Conservation (phyloP, 371 early-diverging fungal species). For the Parasitella parasitica region DNA sequence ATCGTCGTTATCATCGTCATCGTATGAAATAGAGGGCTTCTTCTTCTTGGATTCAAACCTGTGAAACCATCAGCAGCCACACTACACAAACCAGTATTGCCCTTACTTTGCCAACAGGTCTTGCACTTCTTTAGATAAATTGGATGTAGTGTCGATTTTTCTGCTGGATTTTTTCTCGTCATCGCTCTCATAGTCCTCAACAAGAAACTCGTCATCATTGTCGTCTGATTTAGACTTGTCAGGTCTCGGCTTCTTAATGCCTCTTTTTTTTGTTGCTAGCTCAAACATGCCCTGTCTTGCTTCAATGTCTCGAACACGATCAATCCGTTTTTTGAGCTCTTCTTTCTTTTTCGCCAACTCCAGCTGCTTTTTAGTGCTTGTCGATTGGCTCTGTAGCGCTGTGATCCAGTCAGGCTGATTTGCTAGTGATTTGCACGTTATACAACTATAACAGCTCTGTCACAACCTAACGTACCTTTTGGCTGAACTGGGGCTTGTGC, state of each 20-base stretch:
- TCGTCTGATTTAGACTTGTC: not conserved
- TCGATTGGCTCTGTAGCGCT: conserved; percentile 23
- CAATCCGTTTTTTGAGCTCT: conserved; percentile 31
- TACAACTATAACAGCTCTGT: not conserved
- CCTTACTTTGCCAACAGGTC: conserved; percentile 53
- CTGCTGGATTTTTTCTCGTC: conserved; percentile 29
- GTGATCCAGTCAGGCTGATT: conserved; percentile 52
- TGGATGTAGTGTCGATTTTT: conserved; percentile 9
- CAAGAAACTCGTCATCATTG: conserved; percentile 54
- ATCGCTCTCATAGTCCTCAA: conserved; percentile 71
- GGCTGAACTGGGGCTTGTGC: not conserved
- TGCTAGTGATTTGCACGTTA: not conserved
- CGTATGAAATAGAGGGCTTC: conserved; percentile 3
- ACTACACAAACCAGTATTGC: not conserved
- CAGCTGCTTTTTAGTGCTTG: conserved; percentile 3
- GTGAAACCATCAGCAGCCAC: not conserved
- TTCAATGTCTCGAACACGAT: conserved; percentile 27
- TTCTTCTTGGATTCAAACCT: conserved; percentile 15
- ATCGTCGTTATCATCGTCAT: conserved; percentile 1
- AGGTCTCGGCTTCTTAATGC: conserved; percentile 3
- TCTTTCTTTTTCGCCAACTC: conserved; percentile 17
- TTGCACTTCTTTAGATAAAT: conserved; percentile 57
- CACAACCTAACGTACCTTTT: conserved; percentile 2
- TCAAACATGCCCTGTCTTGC: conserved; percentile 1
- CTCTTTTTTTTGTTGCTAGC: conserved; percentile 8